Conservation (phyloP, 768 basidiomycete species). For the Mycena vulgaris region DNA sequence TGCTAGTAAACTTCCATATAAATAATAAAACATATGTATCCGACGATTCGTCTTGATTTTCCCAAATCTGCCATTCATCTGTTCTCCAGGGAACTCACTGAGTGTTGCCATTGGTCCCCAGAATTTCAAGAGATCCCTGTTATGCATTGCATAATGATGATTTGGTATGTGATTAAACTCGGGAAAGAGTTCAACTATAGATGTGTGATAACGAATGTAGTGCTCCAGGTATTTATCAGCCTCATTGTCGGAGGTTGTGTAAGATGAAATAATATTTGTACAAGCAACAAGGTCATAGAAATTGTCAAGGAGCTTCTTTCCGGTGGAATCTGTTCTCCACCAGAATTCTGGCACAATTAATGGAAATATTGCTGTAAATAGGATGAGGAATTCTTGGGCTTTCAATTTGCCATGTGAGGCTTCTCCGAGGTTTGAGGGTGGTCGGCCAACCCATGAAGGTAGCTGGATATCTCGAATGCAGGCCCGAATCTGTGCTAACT, state of each 20-base stretch:
- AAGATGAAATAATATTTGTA: conserved; percentile 33
- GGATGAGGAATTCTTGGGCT: conserved; percentile 36
- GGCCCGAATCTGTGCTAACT: background rate
- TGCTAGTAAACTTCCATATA: no score
- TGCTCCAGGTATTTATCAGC: conserved; percentile 9
- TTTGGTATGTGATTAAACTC: background rate
- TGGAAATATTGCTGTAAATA: conserved; percentile 33
- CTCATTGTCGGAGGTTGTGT: no score
- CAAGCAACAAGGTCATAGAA: conserved; percentile 29
- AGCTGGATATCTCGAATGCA: conserved; percentile 19
- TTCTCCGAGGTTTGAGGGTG: conserved; percentile 40
- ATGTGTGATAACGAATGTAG: background rate
- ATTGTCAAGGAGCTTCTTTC: background rate
- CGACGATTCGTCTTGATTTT: no score
- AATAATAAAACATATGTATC: no score
- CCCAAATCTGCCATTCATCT: no score
- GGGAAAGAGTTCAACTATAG: background rate
- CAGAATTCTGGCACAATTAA: conserved; percentile 26
- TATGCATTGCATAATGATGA: conserved; percentile 14
- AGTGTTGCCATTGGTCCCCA: no score
- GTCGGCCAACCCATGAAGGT: no score
- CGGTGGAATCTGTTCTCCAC: background rate
- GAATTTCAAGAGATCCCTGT: no score
- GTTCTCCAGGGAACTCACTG: no score
- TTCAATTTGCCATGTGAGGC: conserved; percentile 39